These are phyloP conservation scores for Anthracocystis walkeri DNA, from an alignment of 1,284 basidiomycete species.

Conservation along the genomic window DNA sequence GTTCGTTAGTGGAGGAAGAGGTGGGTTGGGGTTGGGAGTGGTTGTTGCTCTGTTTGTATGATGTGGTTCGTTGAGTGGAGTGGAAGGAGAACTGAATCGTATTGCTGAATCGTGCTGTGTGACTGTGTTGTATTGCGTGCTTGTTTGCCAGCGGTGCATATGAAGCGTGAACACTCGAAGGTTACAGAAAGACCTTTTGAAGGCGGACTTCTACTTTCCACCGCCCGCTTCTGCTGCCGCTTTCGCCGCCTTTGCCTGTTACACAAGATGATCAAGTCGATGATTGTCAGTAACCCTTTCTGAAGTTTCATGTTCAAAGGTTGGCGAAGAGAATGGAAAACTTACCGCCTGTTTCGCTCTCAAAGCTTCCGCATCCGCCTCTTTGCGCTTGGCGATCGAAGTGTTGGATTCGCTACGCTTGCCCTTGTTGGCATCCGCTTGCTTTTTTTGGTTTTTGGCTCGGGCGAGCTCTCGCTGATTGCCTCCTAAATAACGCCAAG, in stretches of 20 bases:
- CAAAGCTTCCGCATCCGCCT: slow-evolving; percentile 63
- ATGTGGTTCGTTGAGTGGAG: slow-evolving; percentile 3
- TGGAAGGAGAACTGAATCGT: neutral
- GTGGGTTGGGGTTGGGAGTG: neutral
- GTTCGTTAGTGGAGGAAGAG: slow-evolving; percentile 8
- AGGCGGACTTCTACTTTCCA: slow-evolving; percentile 15
- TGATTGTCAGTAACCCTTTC: neutral
- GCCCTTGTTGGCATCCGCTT: slow-evolving; percentile 60
- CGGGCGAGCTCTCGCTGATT: slow-evolving; percentile 68
- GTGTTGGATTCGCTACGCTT: slow-evolving; percentile 57
- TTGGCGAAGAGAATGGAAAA: neutral
- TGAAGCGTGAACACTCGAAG: no score
- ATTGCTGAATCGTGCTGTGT: neutral
- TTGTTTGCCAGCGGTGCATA: neutral
- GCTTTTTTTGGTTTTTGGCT: slow-evolving; percentile 68
- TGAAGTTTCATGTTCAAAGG: no score
- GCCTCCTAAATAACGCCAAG: slow-evolving; percentile 47
- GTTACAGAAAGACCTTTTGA: no score
- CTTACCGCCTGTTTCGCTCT: slow-evolving; percentile 66
- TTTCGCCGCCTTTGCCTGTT: slow-evolving; percentile 47
- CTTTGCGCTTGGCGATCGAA: slow-evolving; percentile 57
- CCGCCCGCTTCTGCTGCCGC: slow-evolving; percentile 37
- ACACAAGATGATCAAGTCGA: neutral
- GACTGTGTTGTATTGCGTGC: neutral
- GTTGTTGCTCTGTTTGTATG: neutral